Conservation (phyloP, 23 red algal genomes). For the Cyanidioschyzon merolae region DNA sequence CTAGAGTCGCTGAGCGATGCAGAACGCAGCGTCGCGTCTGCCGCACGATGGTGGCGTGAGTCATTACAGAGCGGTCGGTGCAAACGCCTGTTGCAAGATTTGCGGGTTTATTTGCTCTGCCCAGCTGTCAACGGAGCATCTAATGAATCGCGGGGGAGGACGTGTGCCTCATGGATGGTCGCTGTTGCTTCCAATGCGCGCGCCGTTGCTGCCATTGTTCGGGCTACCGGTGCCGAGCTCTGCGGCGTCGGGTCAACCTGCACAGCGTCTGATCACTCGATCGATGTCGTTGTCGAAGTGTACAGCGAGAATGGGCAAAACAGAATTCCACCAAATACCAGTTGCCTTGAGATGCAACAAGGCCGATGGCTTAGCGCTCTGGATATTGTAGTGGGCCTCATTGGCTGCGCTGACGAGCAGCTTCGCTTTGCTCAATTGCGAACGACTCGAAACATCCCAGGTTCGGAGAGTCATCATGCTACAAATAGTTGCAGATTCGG, state of each 20-base stretch:
- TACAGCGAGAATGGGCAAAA: too few relatives aligned
- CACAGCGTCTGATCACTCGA: not conserved
- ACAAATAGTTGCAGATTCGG: too few relatives aligned
- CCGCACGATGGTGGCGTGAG: slow-evolving; percentile 12
- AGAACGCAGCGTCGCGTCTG: not conserved
- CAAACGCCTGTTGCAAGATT: not conserved
- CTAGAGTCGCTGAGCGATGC: not conserved
- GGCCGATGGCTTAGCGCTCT: too few relatives aligned
- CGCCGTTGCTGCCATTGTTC: not conserved
- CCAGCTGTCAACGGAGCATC: not conserved
- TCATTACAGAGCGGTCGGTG: not conserved
- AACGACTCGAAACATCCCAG: too few relatives aligned
- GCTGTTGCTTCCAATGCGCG: not conserved
- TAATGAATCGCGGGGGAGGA: not conserved
- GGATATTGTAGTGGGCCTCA: too few relatives aligned
- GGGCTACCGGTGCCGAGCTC: not conserved
- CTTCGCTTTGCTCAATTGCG: too few relatives aligned
- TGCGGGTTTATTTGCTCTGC: not conserved
- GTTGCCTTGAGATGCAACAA: too few relatives aligned
- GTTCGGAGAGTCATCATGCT: too few relatives aligned
- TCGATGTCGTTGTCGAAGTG: not conserved
- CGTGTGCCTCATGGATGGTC: not conserved
- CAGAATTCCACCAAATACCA: too few relatives aligned
- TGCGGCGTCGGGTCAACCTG: not conserved
- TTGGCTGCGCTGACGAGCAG: too few relatives aligned